Evolutionary conservation across 768 basidiomycete genomes (phyloP), one percentile per base, ranked within the genome.

Genomic region (Termitomyces sp.): DNA sequence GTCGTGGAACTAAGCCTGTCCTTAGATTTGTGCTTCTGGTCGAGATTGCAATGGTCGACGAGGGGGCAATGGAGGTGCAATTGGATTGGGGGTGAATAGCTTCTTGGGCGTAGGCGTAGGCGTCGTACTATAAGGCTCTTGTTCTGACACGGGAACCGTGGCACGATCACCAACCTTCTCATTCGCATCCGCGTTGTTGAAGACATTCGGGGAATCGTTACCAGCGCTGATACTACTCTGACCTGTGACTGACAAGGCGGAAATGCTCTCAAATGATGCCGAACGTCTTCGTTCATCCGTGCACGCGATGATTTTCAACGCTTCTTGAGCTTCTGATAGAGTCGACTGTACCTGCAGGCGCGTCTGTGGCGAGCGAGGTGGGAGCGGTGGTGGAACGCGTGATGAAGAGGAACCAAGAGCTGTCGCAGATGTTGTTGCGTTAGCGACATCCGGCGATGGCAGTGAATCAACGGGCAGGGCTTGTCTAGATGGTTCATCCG

Each of bases 301-400:
- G 10, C 71, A 67, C 28, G 70, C 84, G 51, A 88, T 85, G 40
- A 73, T 75, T 69, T 85, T 80, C 26, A 87, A 72, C 11, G 77
- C 75, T 41, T 79, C 77, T 21, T 81, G 80, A 3, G 85, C 82
- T 1, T 51, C 62, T 34, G 60, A 62, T 53, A 65, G 48, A 11
- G 65, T 65, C 38, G 63, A 34, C 9, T 61, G 46, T 14, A 65
- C 26, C 63, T 14, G 67, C 58, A 28, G 64, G 51, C 5, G 64
- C 38, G 42, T 70, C 71, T 11, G 64, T 28, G 53, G 63, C n/a
- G 67, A 67, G 44, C 80, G 75, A 5, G 80, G 78, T 2, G 81
- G 81, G 26, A 81, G 69, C 1, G 81, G 78, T 3, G 81, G 80
- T 44, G 72, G 68, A 24, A 69, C 66, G 3, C 75, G 70, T 35